Base-by-base conservation (phyloP, 2,329 filamentous ascomycete species). In the Tothia fuscella region DNA sequence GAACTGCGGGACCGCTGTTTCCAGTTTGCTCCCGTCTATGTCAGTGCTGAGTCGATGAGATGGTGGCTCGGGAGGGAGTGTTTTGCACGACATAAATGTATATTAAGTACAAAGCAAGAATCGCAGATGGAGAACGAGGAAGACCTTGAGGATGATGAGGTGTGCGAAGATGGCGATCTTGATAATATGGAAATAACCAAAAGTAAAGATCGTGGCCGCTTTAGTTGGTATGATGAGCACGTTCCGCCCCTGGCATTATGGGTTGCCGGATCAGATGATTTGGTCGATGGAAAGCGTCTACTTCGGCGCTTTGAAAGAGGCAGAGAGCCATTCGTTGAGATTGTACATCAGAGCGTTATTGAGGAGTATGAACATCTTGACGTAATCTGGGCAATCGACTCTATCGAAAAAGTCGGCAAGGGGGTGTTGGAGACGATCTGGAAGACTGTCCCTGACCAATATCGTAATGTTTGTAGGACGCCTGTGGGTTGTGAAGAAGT, bases 51-150 rank as follows among this genome's bases (percentile, higher is more conserved):
- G 62, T 81, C 78, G 45, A 94, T 95, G 85, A 72, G 85, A 5
- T 96, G 89, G 89, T 95, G 89, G 89, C 71, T 95, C 1, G 89
- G 88, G 0, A 68, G 80, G 3, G 85, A 91, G 51, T 87, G 87
- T 50, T 95, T 93, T 53, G 80, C 76, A 20, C 77, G 71, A 51
- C 85, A 94, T 53, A 85, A 83, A 56, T 95, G 88, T 55, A 93
- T 95, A 39, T 66, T 95, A 5, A 73, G 83, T 1, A 93, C 87
- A 1, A 73, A 74, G 29, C 82, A 88, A 47, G 76, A 81, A 50
- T 76, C 80, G 32, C 64, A 59, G 21, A 67, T 77, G 43, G 77
- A 82, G 41, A 74, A 79, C 38, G 62, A 56, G 28, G 60, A 71
- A 51, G 59, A 70, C 48, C 58, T 63, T 28, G 43, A 46, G 19